Conservation (phyloP, 768 basidiomycete species). For the Phanerochaete carnosa region DNA sequence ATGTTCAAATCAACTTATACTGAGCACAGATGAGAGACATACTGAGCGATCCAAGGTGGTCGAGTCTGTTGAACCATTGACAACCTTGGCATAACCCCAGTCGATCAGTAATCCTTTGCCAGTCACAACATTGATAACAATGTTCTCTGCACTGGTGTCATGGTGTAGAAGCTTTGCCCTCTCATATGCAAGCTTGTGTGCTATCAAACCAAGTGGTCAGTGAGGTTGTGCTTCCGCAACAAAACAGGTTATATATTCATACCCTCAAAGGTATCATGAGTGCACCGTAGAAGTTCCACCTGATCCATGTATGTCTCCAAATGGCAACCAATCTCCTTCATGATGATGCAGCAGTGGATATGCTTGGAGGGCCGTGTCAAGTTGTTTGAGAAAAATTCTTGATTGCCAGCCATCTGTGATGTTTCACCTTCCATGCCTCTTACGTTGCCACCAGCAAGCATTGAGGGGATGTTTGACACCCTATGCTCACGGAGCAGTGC, state of each 20-base stretch:
- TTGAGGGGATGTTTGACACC: not conserved
- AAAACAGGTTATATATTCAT: slow-evolving; percentile 10
- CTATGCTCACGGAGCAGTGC: not conserved
- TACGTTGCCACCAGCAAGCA: not conserved
- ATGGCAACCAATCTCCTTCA: not conserved
- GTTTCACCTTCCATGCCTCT: not conserved
- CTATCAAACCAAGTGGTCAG: too few relatives aligned
- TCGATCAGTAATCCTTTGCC: not conserved
- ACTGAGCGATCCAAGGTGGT: not conserved
- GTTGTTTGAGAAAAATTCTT: not conserved
- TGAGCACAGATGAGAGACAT: too few relatives aligned
- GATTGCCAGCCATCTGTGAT: not conserved
- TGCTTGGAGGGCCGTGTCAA: not conserved
- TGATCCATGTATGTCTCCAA: not conserved
- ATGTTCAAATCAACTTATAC: too few relatives aligned
- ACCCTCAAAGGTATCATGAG: not conserved
- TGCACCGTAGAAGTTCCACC: not conserved
- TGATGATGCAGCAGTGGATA: not conserved
- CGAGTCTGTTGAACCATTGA: not conserved
- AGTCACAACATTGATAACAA: not conserved
- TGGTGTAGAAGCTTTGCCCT: not conserved
- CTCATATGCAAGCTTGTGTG: not conserved
- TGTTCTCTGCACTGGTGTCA: not conserved
- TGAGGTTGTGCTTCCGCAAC: too few relatives aligned
- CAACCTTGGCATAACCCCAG: not conserved